Conservation (phyloP, 1,139 yeast genomes). For the Groenewaldozyma sp. region DNA sequence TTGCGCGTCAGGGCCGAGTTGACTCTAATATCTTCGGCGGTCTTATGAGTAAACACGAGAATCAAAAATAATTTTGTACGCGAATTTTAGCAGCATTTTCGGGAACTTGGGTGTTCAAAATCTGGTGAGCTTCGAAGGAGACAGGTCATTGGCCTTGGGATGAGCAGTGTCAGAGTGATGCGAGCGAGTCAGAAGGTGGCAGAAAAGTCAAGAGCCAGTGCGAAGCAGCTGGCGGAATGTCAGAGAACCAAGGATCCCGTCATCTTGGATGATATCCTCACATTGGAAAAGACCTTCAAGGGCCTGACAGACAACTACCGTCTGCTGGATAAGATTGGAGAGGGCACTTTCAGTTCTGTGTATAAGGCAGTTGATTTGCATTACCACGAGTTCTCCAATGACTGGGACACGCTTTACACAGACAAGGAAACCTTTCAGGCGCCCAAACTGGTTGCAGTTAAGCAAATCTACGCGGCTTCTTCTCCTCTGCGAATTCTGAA, state of each 20-base stretch:
- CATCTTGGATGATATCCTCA: slow-evolving; percentile 43
- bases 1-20: no score
- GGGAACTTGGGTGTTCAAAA: no score
- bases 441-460: slow-evolving; percentile 72
- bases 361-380: slow-evolving; percentile 72
- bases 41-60: no score
- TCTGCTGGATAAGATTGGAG: slow-evolving; percentile 81
- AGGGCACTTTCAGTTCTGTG: slow-evolving; percentile 88
- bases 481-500: slow-evolving; percentile 85
- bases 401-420: slow-evolving; percentile 16
- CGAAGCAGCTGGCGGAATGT: neutral
- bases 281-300: slow-evolving; percentile 55
- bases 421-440: neutral
- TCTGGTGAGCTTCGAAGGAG: no score
- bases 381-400: slow-evolving; percentile 19
- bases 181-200: neutral
- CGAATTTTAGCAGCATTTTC: no score
- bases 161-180: no score
- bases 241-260: slow-evolving; percentile 4
- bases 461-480: slow-evolving; percentile 89
- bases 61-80: no score
- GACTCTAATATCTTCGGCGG: no score
- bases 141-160: no score
- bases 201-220: neutral
- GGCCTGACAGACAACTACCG: slow-evolving; percentile 51